These are phyloP conservation scores for Phytophthora agathidicida DNA, from an alignment of 352 stramenopile genomes.

Conservation along the genomic window DNA sequence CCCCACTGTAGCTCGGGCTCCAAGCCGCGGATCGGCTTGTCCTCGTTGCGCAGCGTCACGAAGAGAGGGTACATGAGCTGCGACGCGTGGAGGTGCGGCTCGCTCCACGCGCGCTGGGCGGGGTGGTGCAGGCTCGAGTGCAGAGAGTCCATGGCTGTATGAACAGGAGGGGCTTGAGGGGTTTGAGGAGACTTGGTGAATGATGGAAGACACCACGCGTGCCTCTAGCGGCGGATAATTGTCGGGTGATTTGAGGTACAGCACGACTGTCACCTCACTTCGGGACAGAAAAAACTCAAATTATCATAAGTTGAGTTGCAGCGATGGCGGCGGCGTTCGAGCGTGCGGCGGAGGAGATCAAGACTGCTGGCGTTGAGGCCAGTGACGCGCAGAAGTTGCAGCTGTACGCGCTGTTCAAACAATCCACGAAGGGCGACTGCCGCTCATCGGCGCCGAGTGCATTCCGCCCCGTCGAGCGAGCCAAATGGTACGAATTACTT, in stretches of 20 bases:
- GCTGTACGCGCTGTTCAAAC: constrained; percentile 84
- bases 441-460: constrained; percentile 50
- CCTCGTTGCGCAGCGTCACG: constrained; percentile 71
- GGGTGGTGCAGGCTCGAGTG: constrained; percentile 86
- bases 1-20: constrained; percentile 90
- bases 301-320: constrained; percentile 17
- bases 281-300: not conserved
- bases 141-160: constrained; percentile 41
- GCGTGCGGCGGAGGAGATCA: constrained; percentile 53
- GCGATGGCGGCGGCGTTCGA: constrained; percentile 52
- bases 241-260: not conserved
- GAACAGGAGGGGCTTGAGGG: constrained; percentile 3
- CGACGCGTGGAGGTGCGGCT: constrained; percentile 87
- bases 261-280: no score
- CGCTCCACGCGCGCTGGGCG: constrained; percentile 83
- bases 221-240: not conserved
- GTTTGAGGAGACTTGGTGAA: constrained; percentile 14
- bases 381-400: constrained; percentile 78
- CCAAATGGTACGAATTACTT: constrained; percentile 54
- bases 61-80: constrained; percentile 93
- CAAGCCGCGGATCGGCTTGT: constrained; percentile 78
- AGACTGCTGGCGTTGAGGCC: constrained; percentile 31
- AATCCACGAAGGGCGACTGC: constrained; percentile 74
- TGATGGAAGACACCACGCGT: constrained; percentile 5
- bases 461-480: constrained; percentile 63